phyloP scores from a whole-genome alignment of 257 asterid species.

The Nicotiana obtusifolia region DNA sequence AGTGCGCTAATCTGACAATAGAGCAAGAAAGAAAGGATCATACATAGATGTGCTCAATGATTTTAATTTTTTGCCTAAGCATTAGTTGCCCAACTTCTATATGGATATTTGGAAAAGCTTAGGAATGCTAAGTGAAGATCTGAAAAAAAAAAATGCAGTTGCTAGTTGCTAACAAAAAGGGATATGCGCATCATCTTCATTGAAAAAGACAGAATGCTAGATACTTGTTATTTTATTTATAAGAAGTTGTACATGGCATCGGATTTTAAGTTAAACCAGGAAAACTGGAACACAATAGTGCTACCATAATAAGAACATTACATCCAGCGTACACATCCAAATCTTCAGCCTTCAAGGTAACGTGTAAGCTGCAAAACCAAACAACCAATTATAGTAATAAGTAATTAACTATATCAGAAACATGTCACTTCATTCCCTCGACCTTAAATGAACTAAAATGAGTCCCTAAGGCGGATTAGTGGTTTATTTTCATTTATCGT shows the following conservation, averaged over 20 bases:
- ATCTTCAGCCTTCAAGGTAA: conserved; percentile 39
- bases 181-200: no score
- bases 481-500: no score
- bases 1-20: no score
- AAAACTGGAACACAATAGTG: neutral
- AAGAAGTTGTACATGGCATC: neutral
- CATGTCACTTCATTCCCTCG: no score
- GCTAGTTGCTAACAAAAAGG: no score
- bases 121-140: neutral
- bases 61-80: no score
- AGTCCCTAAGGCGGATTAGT: no score
- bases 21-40: no score
- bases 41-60: neutral
- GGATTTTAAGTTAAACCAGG: neutral
- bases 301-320: neutral
- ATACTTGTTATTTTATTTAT: neutral
- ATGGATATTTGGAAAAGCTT: no score
- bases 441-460: no score
- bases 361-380: conserved; percentile 38
- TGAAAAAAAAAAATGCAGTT: no score
- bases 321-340: neutral
- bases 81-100: neutral
- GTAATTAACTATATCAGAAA: no score
- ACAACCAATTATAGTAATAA: neutral
- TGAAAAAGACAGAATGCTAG: neutral